Percentiles rank a stretch among this genome's conserved stretches.
phyloP scores from a whole-genome alignment of 139 green algal species.

The Asterochloris sp. region DNA sequence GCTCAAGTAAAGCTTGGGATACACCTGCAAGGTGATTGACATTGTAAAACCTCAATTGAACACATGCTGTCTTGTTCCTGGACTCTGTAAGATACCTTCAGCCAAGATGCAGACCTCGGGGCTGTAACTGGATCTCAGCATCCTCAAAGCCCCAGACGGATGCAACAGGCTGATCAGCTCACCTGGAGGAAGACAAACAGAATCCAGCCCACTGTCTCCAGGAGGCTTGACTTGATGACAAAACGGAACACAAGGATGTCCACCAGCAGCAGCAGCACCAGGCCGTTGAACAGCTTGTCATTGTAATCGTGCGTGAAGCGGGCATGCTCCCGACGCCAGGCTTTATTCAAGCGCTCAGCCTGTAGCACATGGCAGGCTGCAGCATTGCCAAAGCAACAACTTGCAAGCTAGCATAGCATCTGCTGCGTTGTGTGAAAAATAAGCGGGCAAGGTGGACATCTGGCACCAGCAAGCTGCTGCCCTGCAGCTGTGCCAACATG shows the following conservation, averaged over 20 bases:
- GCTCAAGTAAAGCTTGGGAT: conserved; percentile 46
- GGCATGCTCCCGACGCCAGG: conserved; percentile 40
- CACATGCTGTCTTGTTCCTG: background rate
- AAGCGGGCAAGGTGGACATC: no score
- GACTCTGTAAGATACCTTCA: background rate
- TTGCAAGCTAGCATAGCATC: no score
- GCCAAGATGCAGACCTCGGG: background rate
- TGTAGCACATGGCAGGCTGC: background rate
- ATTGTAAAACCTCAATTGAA: background rate
- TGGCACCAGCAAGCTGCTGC: background rate
- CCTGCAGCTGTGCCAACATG: background rate
- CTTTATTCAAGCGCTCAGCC: conserved; percentile 37
- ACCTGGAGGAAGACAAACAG: conserved; percentile 70
- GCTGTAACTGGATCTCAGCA: background rate
- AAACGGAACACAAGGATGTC: conserved; percentile 65
- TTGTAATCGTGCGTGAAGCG: conserved; percentile 84
- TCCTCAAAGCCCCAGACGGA: background rate
- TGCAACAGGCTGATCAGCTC: conserved; percentile 3
- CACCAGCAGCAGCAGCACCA: conserved; percentile 51
- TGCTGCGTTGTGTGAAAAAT: no score
- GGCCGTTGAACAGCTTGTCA: conserved; percentile 66
- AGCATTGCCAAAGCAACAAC: no score
- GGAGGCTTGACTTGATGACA: conserved; percentile 40
- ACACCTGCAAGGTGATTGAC: conserved; percentile 33
- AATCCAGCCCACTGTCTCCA: conserved; percentile 62